Conservation (phyloP, 2,329 filamentous ascomycete genomes). For the Fusarium drepaniforme region DNA sequence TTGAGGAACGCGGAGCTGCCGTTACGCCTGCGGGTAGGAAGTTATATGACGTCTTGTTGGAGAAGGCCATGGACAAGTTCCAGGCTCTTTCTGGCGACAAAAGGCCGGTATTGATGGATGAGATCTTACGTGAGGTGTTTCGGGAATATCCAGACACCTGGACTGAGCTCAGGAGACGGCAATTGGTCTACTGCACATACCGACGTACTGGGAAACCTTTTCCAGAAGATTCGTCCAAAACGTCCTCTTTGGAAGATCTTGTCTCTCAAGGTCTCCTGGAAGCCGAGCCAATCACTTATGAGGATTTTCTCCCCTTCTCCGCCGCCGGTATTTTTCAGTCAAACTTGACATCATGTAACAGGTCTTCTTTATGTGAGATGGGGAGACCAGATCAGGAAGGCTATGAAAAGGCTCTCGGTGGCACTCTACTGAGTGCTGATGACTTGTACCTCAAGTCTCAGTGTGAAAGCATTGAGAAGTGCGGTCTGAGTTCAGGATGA, state of each 20-base stretch:
- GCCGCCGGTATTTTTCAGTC: constrained; percentile 65
- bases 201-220: background rate
- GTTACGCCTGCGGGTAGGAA: constrained; percentile 58
- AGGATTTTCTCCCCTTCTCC: constrained; percentile 66
- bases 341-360: constrained; percentile 47
- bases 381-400: background rate
- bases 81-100: background rate
- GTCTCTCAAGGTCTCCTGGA: constrained; percentile 49
- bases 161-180: constrained; percentile 49
- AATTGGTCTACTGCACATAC: constrained; percentile 57
- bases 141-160: constrained; percentile 56
- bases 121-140: constrained; percentile 47
- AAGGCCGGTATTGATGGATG: constrained; percentile 22
- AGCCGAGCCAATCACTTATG: constrained; percentile 61
- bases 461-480: constrained; percentile 12
- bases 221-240: background rate
- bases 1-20: constrained; percentile 65
- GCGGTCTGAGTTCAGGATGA: background rate
- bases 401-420: constrained; percentile 13
- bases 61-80: constrained; percentile 38
- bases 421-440: constrained; percentile 6
- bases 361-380: background rate
- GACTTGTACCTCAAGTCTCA: constrained; percentile 6
- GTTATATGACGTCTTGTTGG: constrained; percentile 60
- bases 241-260: constrained; percentile 44